These are phyloP conservation scores for Vanilla planifolia DNA, from an alignment of 106 monocot genomes.

Conservation along the genomic window DNA sequence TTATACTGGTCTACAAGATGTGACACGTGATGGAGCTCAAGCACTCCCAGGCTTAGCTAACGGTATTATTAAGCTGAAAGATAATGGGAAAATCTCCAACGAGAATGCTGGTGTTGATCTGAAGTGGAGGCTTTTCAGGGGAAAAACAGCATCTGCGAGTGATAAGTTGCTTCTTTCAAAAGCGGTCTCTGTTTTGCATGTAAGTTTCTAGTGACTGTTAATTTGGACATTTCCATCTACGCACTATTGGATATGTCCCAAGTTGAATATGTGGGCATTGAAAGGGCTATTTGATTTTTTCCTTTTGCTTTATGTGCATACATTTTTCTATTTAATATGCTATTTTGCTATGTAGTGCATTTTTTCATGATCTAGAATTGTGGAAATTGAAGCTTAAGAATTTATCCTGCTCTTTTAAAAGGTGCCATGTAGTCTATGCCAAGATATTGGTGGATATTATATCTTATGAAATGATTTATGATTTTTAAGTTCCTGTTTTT, in stretches of 20 bases:
- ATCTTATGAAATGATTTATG: not conserved
- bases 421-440: too few relatives aligned
- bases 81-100: slow-evolving; percentile 29
- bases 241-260: too few relatives aligned
- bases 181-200: slow-evolving; percentile 75
- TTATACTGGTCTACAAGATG: slow-evolving; percentile 36
- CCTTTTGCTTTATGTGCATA: too few relatives aligned
- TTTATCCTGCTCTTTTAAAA: too few relatives aligned
- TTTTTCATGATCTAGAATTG: too few relatives aligned
- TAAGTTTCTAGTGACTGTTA: slow-evolving; percentile 24
- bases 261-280: too few relatives aligned
- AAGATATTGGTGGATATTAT: not conserved
- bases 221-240: too few relatives aligned
- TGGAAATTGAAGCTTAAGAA: too few relatives aligned
- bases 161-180: slow-evolving; percentile 48
- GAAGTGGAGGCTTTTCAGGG: slow-evolving; percentile 76
- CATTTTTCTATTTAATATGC: too few relatives aligned
- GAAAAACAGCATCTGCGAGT: slow-evolving; percentile 39
- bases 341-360: too few relatives aligned
- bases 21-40: slow-evolving; percentile 34
- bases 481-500: too few relatives aligned
- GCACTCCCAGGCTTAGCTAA: slow-evolving; percentile 20
- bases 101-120: slow-evolving; percentile 28
- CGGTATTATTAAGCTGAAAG: slow-evolving; percentile 56
- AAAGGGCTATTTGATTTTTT: too few relatives aligned